Base-by-base conservation (phyloP, 78 protist species). In the Emiliania huxleyi region DNA sequence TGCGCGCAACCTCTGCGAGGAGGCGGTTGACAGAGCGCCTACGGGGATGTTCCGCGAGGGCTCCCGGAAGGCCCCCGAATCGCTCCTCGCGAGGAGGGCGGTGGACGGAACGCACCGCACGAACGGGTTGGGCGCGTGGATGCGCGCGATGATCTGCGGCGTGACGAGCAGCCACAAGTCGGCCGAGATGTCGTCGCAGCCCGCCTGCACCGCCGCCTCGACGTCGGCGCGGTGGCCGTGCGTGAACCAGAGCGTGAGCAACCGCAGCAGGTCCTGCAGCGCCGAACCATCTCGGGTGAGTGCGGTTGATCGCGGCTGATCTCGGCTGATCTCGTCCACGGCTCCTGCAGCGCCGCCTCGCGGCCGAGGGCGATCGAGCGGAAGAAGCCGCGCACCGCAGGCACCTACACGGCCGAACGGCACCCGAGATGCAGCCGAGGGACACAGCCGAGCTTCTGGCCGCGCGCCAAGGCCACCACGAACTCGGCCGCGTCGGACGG, bases 121-220 rank as follows among this genome's bases (percentile, higher is more conserved):
- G 23, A 40, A 46, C 18, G 73, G n/a, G 22, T 77, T 37, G 19
- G 96, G 96, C 69, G 97, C 91, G 94, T 97, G 96, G 84, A 99
- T 96, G 25, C 99, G 95, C 38, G 99, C 99, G 44, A 98, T 98
- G 71, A 98, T 48, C 93, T 96, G 96, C 26, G 96, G 96, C 26
- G 93, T 93, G 85, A 98, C 99, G 26, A 95, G 96, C 44, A 98
- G 96, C 99, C 99, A 99, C 48, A 98, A 95, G 73, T 98, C 98
- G 46, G 97, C 88, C 12, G 90, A 3, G 37, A 98, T 96, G 6
- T 96, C 49, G 62, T 87, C 85, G 91, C 97, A 93, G 79, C 99
- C 96, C 44, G 93, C 69, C 77, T 38, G 35, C 69, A 91, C 69
- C 33, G 91, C 96, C 25, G 52, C 93, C 35, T 91, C 96, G n/a